A percentile compares a stretch with the other conserved stretches of the same genome.
phyloP scores from a whole-genome alignment of 2,329 filamentous ascomycete genomes.

The Trichoderma asperellum region DNA sequence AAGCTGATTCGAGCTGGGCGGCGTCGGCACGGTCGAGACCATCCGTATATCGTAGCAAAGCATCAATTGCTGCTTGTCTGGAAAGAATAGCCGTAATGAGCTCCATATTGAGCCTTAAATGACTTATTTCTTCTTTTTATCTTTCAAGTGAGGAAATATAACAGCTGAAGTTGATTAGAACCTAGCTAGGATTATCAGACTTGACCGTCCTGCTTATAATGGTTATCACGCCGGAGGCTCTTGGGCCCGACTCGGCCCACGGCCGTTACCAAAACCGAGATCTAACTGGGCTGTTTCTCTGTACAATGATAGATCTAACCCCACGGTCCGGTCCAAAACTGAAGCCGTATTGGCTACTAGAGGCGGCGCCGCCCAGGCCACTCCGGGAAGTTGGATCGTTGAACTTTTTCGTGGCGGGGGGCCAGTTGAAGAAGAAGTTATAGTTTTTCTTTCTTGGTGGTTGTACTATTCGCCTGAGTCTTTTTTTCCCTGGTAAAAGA shows the following conservation, averaged over 20 bases:
- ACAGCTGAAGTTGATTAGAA: not conserved
- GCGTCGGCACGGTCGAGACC: not conserved
- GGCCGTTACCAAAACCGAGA: not conserved
- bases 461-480: no score
- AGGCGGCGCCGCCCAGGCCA: not conserved
- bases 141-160: not conserved
- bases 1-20: not conserved
- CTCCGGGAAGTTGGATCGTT: not conserved
- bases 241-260: not conserved
- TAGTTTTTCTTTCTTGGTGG: no score
- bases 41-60: not conserved
- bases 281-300: no score
- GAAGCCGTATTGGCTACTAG: not conserved
- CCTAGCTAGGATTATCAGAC: no score
- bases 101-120: not conserved
- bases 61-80: constrained; percentile 2
- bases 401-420: no score
- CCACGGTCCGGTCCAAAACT: not conserved
- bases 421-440: no score
- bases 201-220: not conserved
- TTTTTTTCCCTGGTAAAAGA: no score
- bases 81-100: not conserved
- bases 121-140: not conserved
- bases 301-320: not conserved
- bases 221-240: not conserved